Percentiles rank a stretch among this genome's conserved stretches.
Evolutionary conservation across 164 flowering plant genomes (phyloP).

Genomic region (Vitis cinerea): DNA sequence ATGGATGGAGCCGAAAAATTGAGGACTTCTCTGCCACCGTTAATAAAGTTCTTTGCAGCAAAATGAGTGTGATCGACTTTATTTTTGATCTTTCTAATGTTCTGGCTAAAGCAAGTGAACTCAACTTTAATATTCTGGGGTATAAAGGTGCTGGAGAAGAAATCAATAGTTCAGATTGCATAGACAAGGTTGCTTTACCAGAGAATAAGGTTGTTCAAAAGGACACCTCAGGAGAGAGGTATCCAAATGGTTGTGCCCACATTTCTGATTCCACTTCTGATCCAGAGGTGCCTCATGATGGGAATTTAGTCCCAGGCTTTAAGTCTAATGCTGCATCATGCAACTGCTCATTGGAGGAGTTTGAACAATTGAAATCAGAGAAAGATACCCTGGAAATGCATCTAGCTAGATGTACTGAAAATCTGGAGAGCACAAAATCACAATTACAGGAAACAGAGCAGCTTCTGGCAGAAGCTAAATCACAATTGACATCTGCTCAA

Average conservation of each 20-base stretch:
- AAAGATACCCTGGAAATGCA: constrained; percentile 58
- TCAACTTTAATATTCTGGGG: constrained; percentile 50
- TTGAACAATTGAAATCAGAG: constrained; percentile 62
- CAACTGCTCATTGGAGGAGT: constrained; percentile 58
- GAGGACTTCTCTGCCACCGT: constrained; percentile 54
- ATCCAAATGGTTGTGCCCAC: constrained; percentile 47
- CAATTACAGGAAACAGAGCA: constrained; percentile 72
- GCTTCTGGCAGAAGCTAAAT: constrained; percentile 60
- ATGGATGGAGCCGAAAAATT: constrained; percentile 39
- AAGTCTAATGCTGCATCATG: constrained; percentile 35
- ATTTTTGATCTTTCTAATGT: constrained; percentile 68
- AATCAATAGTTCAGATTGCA: constrained; percentile 61
- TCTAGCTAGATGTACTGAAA: constrained; percentile 55
- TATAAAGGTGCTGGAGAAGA: constrained; percentile 53
- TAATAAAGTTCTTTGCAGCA: constrained; percentile 34
- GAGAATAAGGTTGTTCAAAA: constrained; percentile 58
- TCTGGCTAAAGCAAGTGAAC: constrained; percentile 51
- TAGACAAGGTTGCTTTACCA: constrained; percentile 82
- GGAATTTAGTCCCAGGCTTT: constrained; percentile 41
- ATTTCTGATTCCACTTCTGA: constrained; percentile 56
- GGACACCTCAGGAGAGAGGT: constrained; percentile 45
- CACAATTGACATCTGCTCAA: constrained; percentile 70
- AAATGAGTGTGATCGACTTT: constrained; percentile 49
- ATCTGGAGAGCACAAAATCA: constrained; percentile 53
- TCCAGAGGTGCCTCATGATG: constrained; percentile 67